Base-by-base conservation (phyloP, 805 yeast species). In the Ogataea methanolica region DNA sequence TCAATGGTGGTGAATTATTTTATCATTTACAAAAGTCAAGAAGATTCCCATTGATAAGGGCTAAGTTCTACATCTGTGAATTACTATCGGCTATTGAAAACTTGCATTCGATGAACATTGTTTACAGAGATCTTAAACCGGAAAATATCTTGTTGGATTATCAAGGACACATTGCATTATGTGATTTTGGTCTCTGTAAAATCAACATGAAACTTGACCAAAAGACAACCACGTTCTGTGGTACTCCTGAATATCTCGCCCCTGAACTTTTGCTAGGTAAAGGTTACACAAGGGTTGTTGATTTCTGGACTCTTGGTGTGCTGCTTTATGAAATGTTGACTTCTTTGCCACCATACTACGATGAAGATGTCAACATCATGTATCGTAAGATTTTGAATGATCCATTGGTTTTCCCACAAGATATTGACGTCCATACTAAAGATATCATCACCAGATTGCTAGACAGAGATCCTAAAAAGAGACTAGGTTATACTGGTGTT, bases 231-330 rank as follows among this genome's bases (percentile, higher is more conserved):
- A 94, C 99, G 0, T 94, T 94, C 65, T 94, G 99, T 69, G 99
- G 99, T 37, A 94, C 99, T 0, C 98, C 98, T 0, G 98, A 94
- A 68, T 94, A 94, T 67, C 74, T 94, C 56, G 97, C 98, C 1
- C 99, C 99, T 1, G 99, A 94, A 68, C 73, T 94, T 56, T 72
- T 94, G 42, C 72, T 90, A 58, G 94, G 95, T 42, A 90, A 88
- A 63, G 98, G 98, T 1, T 94, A 94, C 67, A 90, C 98, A 2
- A 83, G 96, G 65, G 85, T 86, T 9, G 98, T 94, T 21, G 99
- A 94, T 68, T 94, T 97, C 92, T 94, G 99, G 99, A 94, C 99
- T 1, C 73, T 94, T 57, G 99, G 99, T 38, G 91, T 92, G 16
- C 73, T 94, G 45, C 72, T 94, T 40, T 94, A 89, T 65, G 99